phyloP scores from a whole-genome alignment of 352 stramenopile genomes.

The Peronospora farinosa region DNA sequence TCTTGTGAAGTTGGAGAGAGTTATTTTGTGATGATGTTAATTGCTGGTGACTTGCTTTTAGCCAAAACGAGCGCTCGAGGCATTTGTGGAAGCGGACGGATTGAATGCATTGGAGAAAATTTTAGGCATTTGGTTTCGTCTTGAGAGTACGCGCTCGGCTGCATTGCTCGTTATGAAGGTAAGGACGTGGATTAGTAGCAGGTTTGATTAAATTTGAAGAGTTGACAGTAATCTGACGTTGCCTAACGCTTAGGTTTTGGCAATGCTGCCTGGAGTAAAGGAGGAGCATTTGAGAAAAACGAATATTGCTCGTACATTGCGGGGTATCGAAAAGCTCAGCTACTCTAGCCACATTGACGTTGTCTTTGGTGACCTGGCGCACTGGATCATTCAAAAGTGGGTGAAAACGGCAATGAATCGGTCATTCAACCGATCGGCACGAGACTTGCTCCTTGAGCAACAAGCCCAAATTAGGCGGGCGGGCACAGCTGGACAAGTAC shows the following conservation, averaged over 20 bases:
- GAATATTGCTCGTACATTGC: constrained; percentile 51
- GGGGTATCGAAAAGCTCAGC: constrained; percentile 39
- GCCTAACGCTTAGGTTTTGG: constrained; percentile 25
- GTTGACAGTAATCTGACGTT: too few species aligned
- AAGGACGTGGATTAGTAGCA: not conserved
- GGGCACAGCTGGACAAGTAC: constrained; percentile 25
- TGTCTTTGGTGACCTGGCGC: constrained; percentile 44
- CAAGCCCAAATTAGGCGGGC: constrained; percentile 33
- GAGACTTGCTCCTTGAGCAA: constrained; percentile 40
- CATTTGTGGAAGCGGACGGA: constrained; percentile 58
- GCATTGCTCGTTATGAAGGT: constrained; percentile 54
- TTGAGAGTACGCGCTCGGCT: constrained; percentile 36
- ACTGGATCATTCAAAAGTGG: constrained; percentile 62
- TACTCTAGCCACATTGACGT: constrained; percentile 32
- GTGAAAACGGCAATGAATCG: constrained; percentile 41
- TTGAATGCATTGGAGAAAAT: constrained; percentile 45
- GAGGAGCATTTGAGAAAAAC: constrained; percentile 42
- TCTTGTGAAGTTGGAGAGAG: not conserved
- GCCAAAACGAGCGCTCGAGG: constrained; percentile 48
- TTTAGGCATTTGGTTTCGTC: constrained; percentile 46
- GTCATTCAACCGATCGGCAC: constrained; percentile 31
- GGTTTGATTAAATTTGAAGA: too few species aligned
- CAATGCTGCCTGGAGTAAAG: constrained; percentile 50
- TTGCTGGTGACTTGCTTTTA: constrained; percentile 6
- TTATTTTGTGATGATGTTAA: not conserved